These are phyloP conservation scores for Ogataea ramenticola DNA, from an alignment of 805 yeast genomes.

Conservation along the genomic window DNA sequence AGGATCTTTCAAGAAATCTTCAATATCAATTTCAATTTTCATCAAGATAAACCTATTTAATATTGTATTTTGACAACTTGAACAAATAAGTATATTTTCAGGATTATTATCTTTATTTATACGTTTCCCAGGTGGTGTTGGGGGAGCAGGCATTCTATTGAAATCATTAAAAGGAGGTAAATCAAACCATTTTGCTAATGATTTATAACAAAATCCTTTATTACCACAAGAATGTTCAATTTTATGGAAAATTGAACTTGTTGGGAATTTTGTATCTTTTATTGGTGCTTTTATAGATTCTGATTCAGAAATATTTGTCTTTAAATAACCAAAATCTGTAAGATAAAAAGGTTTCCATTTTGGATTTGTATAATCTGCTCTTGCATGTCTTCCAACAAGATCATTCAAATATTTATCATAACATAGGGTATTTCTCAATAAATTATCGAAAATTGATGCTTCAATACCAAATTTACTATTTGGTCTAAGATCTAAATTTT, in stretches of 20 bases:
- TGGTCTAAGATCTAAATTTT: conserved; percentile 22
- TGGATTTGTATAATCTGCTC: conserved; percentile 5
- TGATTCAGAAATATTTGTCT: conserved; percentile 3
- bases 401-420: conserved; percentile 14
- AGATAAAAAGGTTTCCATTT: conserved; percentile 23
- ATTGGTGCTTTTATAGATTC: not conserved
- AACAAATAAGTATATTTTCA: conserved; percentile 25
- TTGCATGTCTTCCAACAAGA: conserved; percentile 18
- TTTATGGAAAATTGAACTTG: conserved; percentile 21
- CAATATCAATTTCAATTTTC: conserved; percentile 23
- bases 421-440: conserved; percentile 21
- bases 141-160: conserved; percentile 25
- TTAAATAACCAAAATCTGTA: conserved; percentile 22
- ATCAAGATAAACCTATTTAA: conserved; percentile 22
- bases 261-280: conserved; percentile 21
- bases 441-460: conserved; percentile 22
- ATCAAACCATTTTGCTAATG: conserved; percentile 28
- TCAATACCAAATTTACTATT: conserved; percentile 18
- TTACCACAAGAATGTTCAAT: conserved; percentile 18
- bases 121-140: conserved; percentile 25
- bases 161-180: conserved; percentile 29
- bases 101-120: conserved; percentile 20
- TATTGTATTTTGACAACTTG: conserved; percentile 20
- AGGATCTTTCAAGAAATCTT: conserved; percentile 16
- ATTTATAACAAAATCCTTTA: conserved; percentile 18